phyloP scores from a whole-genome alignment of 73 alveolate species.

The Paramecium octaurelia region DNA sequence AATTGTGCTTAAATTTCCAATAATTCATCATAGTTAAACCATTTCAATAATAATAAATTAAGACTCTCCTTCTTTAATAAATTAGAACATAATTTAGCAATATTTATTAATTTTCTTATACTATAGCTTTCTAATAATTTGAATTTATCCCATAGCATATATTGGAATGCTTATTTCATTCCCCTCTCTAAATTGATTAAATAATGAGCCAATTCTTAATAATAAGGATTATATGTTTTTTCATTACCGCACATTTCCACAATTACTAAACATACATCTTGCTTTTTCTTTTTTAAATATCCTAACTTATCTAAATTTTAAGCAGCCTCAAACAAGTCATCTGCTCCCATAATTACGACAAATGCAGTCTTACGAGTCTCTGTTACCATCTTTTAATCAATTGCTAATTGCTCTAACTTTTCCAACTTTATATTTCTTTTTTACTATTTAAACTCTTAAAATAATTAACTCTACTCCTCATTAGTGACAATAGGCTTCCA shows the following conservation, averaged over 20 bases:
- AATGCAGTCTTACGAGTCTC: slow-evolving; percentile 26
- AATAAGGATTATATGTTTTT: slow-evolving; percentile 22
- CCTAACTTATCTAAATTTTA: slow-evolving; percentile 11
- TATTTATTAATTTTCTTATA: not conserved
- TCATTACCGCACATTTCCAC: slow-evolving; percentile 41
- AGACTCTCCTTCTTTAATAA: not conserved
- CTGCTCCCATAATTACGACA: slow-evolving; percentile 24
- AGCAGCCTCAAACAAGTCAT: slow-evolving; percentile 37
- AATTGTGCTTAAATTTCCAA: not conserved
- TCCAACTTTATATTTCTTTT: not conserved
- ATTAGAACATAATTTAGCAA: not conserved
- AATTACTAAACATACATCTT: not conserved
- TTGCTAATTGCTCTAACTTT: not conserved
- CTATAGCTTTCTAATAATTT: not conserved
- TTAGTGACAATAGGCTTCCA: not conserved
- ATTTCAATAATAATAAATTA: not conserved
- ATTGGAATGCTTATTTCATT: not conserved
- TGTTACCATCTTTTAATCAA: slow-evolving; percentile 41
- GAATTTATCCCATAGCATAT: slow-evolving; percentile 30
- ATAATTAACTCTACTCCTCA: slow-evolving; percentile 1
- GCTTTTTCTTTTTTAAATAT: slow-evolving; percentile 9
- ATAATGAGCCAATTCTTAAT: not conserved
- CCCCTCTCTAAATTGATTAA: not conserved
- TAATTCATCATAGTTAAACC: slow-evolving; percentile 9
- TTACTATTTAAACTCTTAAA: not conserved